phyloP scores from a whole-genome alignment of 2,329 filamentous ascomycete species.

The Pseudogymnoascus sp. region DNA sequence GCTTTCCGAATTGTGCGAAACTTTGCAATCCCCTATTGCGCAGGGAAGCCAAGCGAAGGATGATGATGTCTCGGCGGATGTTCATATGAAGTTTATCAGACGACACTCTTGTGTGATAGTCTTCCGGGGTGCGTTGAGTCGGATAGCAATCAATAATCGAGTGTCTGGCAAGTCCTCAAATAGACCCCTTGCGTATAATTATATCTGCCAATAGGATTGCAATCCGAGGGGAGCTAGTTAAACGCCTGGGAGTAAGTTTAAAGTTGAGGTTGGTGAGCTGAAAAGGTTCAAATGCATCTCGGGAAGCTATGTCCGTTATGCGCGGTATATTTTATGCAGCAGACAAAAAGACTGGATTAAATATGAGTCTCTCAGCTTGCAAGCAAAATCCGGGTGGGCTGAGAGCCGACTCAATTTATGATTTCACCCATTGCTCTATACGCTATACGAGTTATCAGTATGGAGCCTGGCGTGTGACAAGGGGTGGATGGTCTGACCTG shows the following conservation, averaged over 20 bases:
- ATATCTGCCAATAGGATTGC: not conserved
- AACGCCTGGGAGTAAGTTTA: not conserved
- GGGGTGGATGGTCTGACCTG: not conserved
- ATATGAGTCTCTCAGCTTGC: not conserved
- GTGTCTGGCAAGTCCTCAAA: not conserved
- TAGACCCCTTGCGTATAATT: not conserved
- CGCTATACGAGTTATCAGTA: not conserved
- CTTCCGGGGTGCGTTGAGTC: slow-evolving; percentile 5
- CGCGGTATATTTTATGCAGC: not conserved
- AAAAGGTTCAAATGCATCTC: not conserved
- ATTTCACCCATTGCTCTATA: not conserved
- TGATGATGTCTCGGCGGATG: not conserved
- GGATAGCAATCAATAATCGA: not conserved
- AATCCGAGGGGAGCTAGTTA: not conserved
- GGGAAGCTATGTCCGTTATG: not conserved
- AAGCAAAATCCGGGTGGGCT: not conserved
- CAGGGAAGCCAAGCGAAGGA: slow-evolving; percentile 5
- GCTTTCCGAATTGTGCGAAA: not conserved
- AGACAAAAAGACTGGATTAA: not conserved
- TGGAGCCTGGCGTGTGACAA: not conserved
- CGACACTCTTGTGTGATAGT: not conserved
- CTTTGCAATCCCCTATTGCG: not conserved
- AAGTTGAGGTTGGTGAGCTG: not conserved
- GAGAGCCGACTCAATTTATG: not conserved
- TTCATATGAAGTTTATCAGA: not conserved